phyloP scores from a whole-genome alignment of 2,329 filamentous ascomycete genomes.

The Daldinia sp. region DNA sequence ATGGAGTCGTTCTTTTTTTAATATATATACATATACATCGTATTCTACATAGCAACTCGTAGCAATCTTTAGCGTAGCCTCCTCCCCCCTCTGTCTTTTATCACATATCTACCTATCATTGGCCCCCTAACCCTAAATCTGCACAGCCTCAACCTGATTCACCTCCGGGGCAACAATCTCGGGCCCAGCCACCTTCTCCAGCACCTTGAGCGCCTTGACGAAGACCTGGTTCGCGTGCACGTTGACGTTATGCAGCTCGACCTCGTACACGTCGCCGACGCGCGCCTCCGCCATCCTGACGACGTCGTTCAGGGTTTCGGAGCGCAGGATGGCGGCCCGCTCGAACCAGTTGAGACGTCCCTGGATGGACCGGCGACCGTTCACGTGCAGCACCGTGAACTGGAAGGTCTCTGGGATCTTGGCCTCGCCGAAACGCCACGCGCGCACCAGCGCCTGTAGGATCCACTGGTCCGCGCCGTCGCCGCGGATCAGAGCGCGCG shows the following conservation, averaged over 20 bases:
- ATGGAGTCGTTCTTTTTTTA: slow-evolving; percentile 5
- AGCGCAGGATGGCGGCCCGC: slow-evolving; percentile 57
- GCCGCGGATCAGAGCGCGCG: slow-evolving; percentile 58
- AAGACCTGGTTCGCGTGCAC: slow-evolving; percentile 60
- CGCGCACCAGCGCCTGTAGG: slow-evolving; percentile 70
- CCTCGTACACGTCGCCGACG: slow-evolving; percentile 66
- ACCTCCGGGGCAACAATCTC: not conserved
- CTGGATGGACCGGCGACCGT: slow-evolving; percentile 50
- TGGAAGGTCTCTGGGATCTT: slow-evolving; percentile 61
- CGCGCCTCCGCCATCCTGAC: slow-evolving; percentile 58
- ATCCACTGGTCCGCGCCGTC: slow-evolving; percentile 66
- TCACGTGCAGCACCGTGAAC: slow-evolving; percentile 60
- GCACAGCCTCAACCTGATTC: slow-evolving; percentile 2
- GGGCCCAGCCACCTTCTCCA: slow-evolving; percentile 39
- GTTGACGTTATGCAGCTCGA: slow-evolving; percentile 67
- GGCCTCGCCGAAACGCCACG: slow-evolving; percentile 67
- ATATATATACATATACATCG: not conserved
- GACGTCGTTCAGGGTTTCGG: slow-evolving; percentile 55
- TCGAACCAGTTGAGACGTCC: slow-evolving; percentile 66
- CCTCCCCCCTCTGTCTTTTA: not conserved
- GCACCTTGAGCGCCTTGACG: slow-evolving; percentile 59
- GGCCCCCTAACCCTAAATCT: not conserved
- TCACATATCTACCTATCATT: no score
- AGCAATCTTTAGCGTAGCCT: not conserved
- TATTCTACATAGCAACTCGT: not conserved